Base-by-base conservation (phyloP, 73 alveolate genomes). In the Durusdinium trenchii region DNA sequence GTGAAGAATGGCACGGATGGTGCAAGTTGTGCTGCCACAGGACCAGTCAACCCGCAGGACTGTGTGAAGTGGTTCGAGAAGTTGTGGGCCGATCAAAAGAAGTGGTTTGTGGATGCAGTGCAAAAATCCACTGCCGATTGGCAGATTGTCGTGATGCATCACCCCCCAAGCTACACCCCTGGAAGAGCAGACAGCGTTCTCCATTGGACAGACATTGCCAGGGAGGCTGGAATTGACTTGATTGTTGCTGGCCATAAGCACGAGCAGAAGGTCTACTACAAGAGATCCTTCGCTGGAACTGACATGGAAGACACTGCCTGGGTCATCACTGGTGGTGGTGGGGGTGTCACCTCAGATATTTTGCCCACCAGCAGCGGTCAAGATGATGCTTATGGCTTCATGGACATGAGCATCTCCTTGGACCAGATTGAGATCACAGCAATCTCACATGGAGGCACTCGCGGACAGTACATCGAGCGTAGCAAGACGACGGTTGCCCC, bases 301-400 rank as follows among this genome's bases (percentile, higher is more conserved):
- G 67, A 84, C 54, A 38, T 84, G 38, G 94, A 84, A 78, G 94
- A 76, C 35, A 94, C 99, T 6, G 99, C 99, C 51, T 76, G 91
- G 94, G 99, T 94, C 69, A 94, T 94, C 83, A 94, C 99, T 14
- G 99, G 99, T 42, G 99, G 99, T 20, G 99, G 99, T 30, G 99
- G 99, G 40, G 99, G 99, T 7, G 99, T 94, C 62, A 94, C 99
- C 40, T 60, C 99, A 20, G 99, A 94, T 47, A 32, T 54, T 20
- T 28, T 78, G 94, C 99, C 99, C 83, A 40, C 84, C 40, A 61
- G 40, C 84, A 42, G 64, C 43, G 97, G 97, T 36, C 35, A 90
- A 6, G 97, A 90, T 75, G 97, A 90, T 67, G 97, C 97, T 32
- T 90, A 90, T 47, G 97, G 97, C 87, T 90, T 90, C 75, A 90